Conservation (phyloP, 2,329 filamentous ascomycete genomes). For the Neofusicoccum umdonicola region DNA sequence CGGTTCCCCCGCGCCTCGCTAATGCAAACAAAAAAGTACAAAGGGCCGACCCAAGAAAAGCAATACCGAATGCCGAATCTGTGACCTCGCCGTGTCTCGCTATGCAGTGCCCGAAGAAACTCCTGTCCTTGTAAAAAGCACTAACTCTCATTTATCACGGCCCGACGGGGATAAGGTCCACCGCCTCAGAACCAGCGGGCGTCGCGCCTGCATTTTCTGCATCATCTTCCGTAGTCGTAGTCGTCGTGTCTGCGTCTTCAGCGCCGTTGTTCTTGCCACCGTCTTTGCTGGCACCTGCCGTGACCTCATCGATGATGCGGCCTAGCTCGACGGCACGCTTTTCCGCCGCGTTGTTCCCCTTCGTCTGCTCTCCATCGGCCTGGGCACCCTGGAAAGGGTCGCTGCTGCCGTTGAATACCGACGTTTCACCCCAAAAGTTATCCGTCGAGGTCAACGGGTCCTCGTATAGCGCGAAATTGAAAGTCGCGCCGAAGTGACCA, state of each 20-base stretch:
- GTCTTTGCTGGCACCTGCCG: not conserved
- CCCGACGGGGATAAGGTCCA: constrained; percentile 5
- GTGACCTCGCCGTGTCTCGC: not conserved
- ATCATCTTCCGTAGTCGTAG: not conserved
- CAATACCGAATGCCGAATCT: not conserved
- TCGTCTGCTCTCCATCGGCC: constrained; percentile 9
- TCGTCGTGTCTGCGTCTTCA: not conserved
- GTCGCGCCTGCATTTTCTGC: not conserved
- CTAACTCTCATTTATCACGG: not conserved
- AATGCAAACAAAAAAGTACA: constrained; percentile 6
- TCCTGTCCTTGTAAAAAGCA: not conserved
- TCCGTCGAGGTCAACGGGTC: constrained; percentile 33
- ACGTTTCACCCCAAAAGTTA: constrained; percentile 23
- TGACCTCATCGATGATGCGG: constrained; percentile 37
- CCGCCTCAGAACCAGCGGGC: not conserved
- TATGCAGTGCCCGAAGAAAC: not conserved
- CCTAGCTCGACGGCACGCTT: constrained; percentile 34
- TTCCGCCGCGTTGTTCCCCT: constrained; percentile 24
- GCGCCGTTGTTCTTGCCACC: not conserved
- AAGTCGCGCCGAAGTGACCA: constrained; percentile 16
- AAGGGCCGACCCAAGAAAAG: not conserved
- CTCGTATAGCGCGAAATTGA: constrained; percentile 36
- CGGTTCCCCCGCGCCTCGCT: constrained; percentile 12
- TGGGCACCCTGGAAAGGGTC: constrained; percentile 24
- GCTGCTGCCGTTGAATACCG: constrained; percentile 30